phyloP scores from a whole-genome alignment of 2,329 filamentous ascomycete species.

The Coleophoma crateriformis region DNA sequence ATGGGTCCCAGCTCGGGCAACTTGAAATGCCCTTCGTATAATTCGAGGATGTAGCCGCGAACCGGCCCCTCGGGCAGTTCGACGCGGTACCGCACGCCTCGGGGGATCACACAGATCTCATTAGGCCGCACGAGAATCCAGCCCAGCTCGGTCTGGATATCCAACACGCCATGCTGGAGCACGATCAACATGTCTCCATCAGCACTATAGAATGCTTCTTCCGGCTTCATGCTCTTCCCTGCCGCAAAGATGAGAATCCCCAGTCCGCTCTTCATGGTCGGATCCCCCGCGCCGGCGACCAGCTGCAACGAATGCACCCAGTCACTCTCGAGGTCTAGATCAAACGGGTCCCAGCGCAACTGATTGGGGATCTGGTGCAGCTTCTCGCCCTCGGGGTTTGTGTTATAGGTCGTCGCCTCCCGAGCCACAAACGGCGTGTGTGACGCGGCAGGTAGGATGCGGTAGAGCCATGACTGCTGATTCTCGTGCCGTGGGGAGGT shows the following conservation, averaged over 20 bases:
- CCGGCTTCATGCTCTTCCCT: slow-evolving; percentile 69
- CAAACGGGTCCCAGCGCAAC: slow-evolving; percentile 68
- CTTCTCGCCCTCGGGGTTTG: slow-evolving; percentile 25
- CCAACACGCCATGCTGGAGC: slow-evolving; percentile 66
- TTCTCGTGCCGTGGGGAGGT: slow-evolving; percentile 51
- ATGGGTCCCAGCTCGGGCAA: slow-evolving; percentile 71
- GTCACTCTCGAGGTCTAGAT: slow-evolving; percentile 62
- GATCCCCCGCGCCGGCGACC: slow-evolving; percentile 74
- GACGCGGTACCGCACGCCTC: slow-evolving; percentile 70
- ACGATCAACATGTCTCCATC: slow-evolving; percentile 77
- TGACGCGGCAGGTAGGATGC: slow-evolving; percentile 47
- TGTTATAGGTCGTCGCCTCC: slow-evolving; percentile 38
- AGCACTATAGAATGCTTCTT: slow-evolving; percentile 76
- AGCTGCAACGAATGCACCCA: slow-evolving; percentile 61
- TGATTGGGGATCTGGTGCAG: slow-evolving; percentile 75
- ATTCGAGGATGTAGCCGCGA: slow-evolving; percentile 69
- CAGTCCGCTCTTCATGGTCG: slow-evolving; percentile 70
- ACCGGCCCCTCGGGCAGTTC: slow-evolving; percentile 55
- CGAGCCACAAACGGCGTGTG: slow-evolving; percentile 41
- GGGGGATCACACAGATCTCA: slow-evolving; percentile 72
- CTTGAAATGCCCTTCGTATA: slow-evolving; percentile 67
- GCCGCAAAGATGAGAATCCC: slow-evolving; percentile 79
- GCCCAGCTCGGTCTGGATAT: slow-evolving; percentile 75
- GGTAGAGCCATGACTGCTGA: slow-evolving; percentile 52
- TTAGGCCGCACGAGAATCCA: slow-evolving; percentile 69